A percentile compares a stretch with the other conserved stretches of the same genome.
phyloP scores from a whole-genome alignment of 2,329 filamentous ascomycete genomes.

The Aspergillus costaricaensis region DNA sequence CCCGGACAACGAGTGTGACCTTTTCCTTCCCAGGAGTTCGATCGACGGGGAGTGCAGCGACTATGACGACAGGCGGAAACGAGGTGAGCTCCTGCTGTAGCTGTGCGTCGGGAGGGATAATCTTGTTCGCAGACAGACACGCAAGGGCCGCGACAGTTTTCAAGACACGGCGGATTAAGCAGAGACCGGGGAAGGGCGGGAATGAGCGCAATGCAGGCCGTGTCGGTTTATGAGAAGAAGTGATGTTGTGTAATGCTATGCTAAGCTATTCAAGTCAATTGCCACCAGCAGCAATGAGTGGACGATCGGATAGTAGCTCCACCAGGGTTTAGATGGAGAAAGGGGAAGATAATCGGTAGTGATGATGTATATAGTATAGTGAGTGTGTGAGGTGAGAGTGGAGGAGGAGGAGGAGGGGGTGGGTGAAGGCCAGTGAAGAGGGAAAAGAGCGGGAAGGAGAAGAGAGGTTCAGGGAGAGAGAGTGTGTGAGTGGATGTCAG shows the following conservation, averaged over 20 bases:
- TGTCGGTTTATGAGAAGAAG: slow-evolving; percentile 13
- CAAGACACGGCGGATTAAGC: slow-evolving; percentile 15
- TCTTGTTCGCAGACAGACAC: slow-evolving; percentile 15
- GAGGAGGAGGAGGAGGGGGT: slow-evolving; percentile 1
- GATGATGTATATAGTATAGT: neutral
- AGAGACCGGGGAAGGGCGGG: slow-evolving; percentile 14
- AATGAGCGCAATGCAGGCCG: slow-evolving; percentile 19
- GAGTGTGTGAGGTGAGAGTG: slow-evolving; percentile 5
- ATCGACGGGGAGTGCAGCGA: slow-evolving; percentile 16
- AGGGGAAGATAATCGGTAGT: neutral
- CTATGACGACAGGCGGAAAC: slow-evolving; percentile 16
- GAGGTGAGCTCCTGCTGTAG: neutral
- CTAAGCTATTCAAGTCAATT: slow-evolving; percentile 16
- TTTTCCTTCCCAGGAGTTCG: slow-evolving; percentile 7
- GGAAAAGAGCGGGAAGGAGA: slow-evolving; percentile 11
- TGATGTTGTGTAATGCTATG: slow-evolving; percentile 16
- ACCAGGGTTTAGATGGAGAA: slow-evolving; percentile 9
- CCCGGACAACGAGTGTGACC: neutral
- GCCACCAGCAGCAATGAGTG: slow-evolving; percentile 38
- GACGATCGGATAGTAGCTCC: slow-evolving; percentile 16
- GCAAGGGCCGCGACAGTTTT: slow-evolving; percentile 22
- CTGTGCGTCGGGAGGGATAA: slow-evolving; percentile 9
- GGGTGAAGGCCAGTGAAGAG: neutral
- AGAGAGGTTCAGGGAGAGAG: slow-evolving; percentile 10
- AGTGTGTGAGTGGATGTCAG: neutral